Conservation (phyloP, 805 yeast species). For the Metschnikowia sp. region DNA sequence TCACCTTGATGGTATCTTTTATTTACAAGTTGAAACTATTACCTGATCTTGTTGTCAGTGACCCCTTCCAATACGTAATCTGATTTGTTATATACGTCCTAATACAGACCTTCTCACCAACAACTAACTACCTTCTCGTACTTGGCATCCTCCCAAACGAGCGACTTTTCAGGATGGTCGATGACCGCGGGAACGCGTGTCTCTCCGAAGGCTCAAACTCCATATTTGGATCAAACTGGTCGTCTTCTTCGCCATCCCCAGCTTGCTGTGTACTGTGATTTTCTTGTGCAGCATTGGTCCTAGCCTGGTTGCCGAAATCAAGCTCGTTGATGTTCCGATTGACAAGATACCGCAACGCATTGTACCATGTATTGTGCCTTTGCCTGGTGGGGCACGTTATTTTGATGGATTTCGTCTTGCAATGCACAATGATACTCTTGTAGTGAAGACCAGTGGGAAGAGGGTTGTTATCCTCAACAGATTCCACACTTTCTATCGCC, state of each 20-base stretch:
- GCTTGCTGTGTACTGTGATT: neutral
- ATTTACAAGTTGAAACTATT: no score
- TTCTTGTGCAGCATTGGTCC: conserved; percentile 1
- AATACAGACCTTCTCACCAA: neutral
- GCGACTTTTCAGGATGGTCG: conserved; percentile 12
- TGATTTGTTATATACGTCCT: conserved; percentile 1
- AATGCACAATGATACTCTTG: conserved; percentile 74
- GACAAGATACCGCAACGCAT: conserved; percentile 72
- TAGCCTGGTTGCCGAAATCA: conserved; percentile 29
- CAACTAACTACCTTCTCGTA: neutral
- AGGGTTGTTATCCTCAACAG: conserved; percentile 81
- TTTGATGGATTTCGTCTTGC: conserved; percentile 63
- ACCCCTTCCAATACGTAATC: neutral
- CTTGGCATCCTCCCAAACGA: conserved; percentile 8
- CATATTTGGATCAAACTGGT: conserved; percentile 11
- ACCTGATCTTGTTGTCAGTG: neutral
- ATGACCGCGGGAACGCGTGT: conserved; percentile 18
- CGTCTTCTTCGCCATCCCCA: conserved; percentile 5
- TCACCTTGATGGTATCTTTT: neutral
- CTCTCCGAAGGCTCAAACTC: conserved; percentile 15
- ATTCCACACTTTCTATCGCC: conserved; percentile 74
- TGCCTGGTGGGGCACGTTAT: conserved; percentile 85
- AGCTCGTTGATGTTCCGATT: conserved; percentile 62
- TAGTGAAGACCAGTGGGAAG: conserved; percentile 85
- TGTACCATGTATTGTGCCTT: conserved; percentile 89